Evolutionary conservation across 352 stramenopile species (phyloP), one percentile per base, ranked within the genome.

Genomic region (Pythium biforme): DNA sequence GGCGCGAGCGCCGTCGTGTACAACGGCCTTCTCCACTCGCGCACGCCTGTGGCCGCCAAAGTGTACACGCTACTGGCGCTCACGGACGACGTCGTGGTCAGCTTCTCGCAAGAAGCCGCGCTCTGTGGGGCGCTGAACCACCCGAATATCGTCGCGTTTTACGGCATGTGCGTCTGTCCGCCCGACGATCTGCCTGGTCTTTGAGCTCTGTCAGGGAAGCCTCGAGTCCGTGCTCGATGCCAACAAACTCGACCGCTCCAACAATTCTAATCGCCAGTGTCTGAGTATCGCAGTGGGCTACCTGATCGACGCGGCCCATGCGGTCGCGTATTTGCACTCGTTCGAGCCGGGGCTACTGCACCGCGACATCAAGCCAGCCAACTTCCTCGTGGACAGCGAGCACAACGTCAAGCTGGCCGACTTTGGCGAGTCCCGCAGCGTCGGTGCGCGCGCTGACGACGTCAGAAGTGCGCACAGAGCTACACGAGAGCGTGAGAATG

Each of bases 271-370:
- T 27, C 76, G 79, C 0, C 74, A 90, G 61, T 75, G 83, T 41
- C 34, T 84, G 25, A 69, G 87, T 47, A 62, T 73, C 43, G 57
- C 66, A 15, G 17, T 74, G 22, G 40, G 26, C 20, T 61, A 62
- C 41, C 59, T 63, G 54, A 31, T 74, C 47, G 67, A 66, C 33
- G 81, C 81, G 11, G 76, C 82, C 1, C 73, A 82, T 27, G 73
- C 80, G 8, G 75, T 90, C 0, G 80, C 80, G 3, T 92, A 92
- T 37, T 62, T 92, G 45, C 84, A 93, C 69, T 89, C 76, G 63
- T 90, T 90, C 59, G 71, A 70, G 1, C 82, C 81, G 10, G 63
- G 77, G 9, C 89, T 93, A 58, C 52, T 93, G 15, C 82, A 92
- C 33, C 81, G 82, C 7, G 81, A 55, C 33, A 55, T 55, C 49